phyloP scores from a whole-genome alignment of 2,329 filamentous ascomycete species.

The Arthrobotrys sphaeroides region DNA sequence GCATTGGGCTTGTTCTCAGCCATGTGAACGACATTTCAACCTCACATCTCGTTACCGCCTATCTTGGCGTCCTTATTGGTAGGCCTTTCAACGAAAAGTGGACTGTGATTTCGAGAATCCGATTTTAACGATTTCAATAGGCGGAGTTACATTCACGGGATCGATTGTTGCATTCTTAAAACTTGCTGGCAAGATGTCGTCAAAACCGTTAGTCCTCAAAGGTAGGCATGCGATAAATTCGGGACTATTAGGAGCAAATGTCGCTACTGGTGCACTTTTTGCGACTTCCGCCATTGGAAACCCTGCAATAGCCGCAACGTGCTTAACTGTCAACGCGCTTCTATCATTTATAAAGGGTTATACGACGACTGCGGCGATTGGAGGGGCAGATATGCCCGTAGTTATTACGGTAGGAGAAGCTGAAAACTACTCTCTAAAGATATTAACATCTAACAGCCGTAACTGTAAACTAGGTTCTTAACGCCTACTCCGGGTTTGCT shows the following conservation, averaged over 20 bases:
- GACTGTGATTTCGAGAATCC: not conserved
- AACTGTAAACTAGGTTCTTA: constrained; percentile 69
- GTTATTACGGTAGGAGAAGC: constrained; percentile 51
- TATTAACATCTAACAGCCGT: not conserved
- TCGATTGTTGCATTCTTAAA: constrained; percentile 91
- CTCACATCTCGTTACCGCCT: constrained; percentile 84
- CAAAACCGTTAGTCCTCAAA: constrained; percentile 75
- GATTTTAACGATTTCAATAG: constrained; percentile 57
- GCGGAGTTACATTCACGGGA: constrained; percentile 88
- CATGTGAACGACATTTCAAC: constrained; percentile 76
- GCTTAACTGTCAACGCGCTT: constrained; percentile 77
- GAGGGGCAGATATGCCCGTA: constrained; percentile 86
- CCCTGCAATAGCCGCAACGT: constrained; percentile 79
- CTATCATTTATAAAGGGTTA: constrained; percentile 87
- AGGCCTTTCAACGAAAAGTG: constrained; percentile 29
- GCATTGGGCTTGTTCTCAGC: constrained; percentile 84
- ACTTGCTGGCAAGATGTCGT: constrained; percentile 82
- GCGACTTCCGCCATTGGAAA: constrained; percentile 81
- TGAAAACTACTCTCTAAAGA: constrained; percentile 68
- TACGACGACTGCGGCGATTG: constrained; percentile 87
- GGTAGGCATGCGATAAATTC: constrained; percentile 80
- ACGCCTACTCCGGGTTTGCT: constrained; percentile 90
- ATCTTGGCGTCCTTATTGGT: constrained; percentile 84
- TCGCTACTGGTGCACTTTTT: constrained; percentile 82
- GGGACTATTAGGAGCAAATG: constrained; percentile 76